These are phyloP conservation scores for Rubus idaeus DNA, from an alignment of 306 rosid species.

Conservation along the genomic window DNA sequence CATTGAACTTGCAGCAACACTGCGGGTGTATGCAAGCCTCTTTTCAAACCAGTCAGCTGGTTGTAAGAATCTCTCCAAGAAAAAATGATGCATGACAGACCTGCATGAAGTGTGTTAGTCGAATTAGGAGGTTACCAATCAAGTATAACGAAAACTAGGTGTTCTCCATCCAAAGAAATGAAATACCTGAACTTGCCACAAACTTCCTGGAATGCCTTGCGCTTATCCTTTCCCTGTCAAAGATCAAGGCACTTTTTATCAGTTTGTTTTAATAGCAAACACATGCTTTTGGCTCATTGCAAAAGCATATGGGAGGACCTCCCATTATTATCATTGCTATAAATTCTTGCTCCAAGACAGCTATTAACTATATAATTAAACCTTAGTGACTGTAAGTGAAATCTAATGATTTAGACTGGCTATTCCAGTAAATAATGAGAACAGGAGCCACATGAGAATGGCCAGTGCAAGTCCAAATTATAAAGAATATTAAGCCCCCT, in stretches of 20 bases:
- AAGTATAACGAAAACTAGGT: slow-evolving; percentile 28
- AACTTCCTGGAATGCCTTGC: slow-evolving; percentile 79
- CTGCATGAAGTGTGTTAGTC: slow-evolving; percentile 42
- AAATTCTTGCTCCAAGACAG: neutral
- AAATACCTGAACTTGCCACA: slow-evolving; percentile 56
- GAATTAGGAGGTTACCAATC: slow-evolving; percentile 8
- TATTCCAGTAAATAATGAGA: neutral
- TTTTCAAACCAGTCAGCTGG: slow-evolving; percentile 97
- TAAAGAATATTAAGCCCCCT: neutral
- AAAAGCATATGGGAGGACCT: neutral
- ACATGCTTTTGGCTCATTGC: neutral
- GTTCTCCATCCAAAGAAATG: neutral
- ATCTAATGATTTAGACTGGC: neutral
- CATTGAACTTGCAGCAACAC: slow-evolving; percentile 98
- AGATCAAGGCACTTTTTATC: neutral
- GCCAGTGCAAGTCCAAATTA: neutral
- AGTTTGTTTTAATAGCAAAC: neutral
- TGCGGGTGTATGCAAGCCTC: slow-evolving; percentile 86
- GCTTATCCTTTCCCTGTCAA: slow-evolving; percentile 88
- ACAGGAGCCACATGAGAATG: neutral
- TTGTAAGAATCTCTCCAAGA: slow-evolving; percentile 89
- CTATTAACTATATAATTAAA: neutral
- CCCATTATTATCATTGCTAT: neutral
- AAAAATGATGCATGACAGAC: slow-evolving; percentile 95
- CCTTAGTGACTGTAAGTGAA: neutral